Base-by-base conservation (phyloP, 164 flowering plant species). In the Sextonia rubra region DNA sequence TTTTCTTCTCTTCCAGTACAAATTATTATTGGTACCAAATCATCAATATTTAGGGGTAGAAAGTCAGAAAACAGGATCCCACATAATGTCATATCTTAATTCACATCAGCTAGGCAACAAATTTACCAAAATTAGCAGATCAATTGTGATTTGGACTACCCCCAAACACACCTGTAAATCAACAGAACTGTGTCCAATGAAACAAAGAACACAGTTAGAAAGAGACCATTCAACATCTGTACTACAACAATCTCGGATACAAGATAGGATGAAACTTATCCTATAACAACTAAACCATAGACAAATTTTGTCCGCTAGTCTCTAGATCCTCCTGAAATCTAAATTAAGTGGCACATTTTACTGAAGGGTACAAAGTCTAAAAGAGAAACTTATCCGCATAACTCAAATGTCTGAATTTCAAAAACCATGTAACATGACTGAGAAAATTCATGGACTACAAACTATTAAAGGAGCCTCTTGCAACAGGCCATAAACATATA, bases 401-500 rank as follows among this genome's bases (percentile, higher is more conserved):
- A 79, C 66, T 22, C 71, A 60, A 71, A 68, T 61, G 77, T 79
- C 82, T 74, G 68, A 83, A 77, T 77, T 80, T 62, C n/a, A 64
- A 64, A 78, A 78, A 77, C 47, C 82, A 84, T 73, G 77, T 77
- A 74, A 66, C 80, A 78, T 66, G 73, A 75, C 80, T 69, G 69
- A 69, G 71, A 77, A 82, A 75, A 71, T 73, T 81, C 80, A 66
- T 75, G 72, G 71, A 66, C 79, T 71, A 76, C 75, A 71, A 66
- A 70, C 72, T 71, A 82, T 68, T 77, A 30, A 47, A 73, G 47
- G 76, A 79, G 75, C 77, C 81, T 74, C 81, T 55, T 73, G 81
- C 27, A 75, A 66, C 73, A 74, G 85, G 87, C 80, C 83, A 79
- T 71, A 74, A 72, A 71, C 48, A 78, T 85, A 80, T 85, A 84